phyloP scores from a whole-genome alignment of 2,329 filamentous ascomycete species.

The Aaosphaeria pasadenensis region DNA sequence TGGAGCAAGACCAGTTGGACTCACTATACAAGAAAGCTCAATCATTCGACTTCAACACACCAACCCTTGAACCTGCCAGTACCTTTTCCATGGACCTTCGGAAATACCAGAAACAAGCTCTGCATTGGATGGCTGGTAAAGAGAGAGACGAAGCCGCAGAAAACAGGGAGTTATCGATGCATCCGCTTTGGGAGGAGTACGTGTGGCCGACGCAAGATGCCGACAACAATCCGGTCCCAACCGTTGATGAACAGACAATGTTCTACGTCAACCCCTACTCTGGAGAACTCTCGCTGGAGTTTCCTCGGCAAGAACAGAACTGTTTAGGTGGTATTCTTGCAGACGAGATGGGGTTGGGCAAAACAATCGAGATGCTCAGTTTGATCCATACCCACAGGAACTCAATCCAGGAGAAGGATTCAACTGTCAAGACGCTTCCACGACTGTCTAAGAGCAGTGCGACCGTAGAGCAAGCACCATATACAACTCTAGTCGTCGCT shows the following conservation, averaged over 20 bases:
- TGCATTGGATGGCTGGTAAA: slow-evolving; percentile 95
- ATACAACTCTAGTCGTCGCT: slow-evolving; percentile 91
- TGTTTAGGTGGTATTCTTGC: slow-evolving; percentile 91
- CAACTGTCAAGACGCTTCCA: slow-evolving; percentile 54
- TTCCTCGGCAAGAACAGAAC: slow-evolving; percentile 90
- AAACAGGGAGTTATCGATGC: slow-evolving; percentile 75
- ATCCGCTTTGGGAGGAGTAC: slow-evolving; percentile 97
- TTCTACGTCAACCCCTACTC: slow-evolving; percentile 99
- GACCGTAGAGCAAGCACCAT: slow-evolving; percentile 67
- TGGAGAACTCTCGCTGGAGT: slow-evolving; percentile 86
- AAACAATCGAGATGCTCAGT: slow-evolving; percentile 98
- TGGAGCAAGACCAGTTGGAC: slow-evolving; percentile 94
- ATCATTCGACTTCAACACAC: slow-evolving; percentile 91
- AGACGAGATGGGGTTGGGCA: slow-evolving; percentile 96
- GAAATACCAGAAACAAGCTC: slow-evolving; percentile 91
- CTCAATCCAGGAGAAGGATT: slow-evolving; percentile 40
- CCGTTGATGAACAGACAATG: slow-evolving; percentile 61
- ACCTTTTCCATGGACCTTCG: slow-evolving; percentile 81
- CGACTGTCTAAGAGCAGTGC: slow-evolving; percentile 58
- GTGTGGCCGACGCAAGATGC: slow-evolving; percentile 83
- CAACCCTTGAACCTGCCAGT: slow-evolving; percentile 76
- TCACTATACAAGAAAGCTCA: slow-evolving; percentile 93
- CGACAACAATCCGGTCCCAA: slow-evolving; percentile 72
- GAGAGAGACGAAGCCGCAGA: slow-evolving; percentile 75
- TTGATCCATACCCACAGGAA: slow-evolving; percentile 81